Percentiles rank a stretch among this genome's conserved stretches.
Conservation (phyloP, 176 grass and related monocot species). For the Lolium rigidum region DNA sequence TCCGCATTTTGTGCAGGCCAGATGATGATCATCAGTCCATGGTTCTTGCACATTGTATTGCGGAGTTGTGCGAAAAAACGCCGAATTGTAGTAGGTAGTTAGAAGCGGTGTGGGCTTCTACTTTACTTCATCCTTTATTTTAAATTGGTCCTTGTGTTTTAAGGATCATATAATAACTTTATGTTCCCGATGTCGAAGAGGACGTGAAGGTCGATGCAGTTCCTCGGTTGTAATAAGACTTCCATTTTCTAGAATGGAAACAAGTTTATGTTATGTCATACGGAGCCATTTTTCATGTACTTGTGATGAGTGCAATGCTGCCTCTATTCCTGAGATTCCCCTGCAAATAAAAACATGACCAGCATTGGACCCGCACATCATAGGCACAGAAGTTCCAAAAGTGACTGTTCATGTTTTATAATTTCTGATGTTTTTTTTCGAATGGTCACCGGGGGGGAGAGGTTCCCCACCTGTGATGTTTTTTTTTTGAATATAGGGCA, state of each 20-base stretch:
- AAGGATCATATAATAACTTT: not conserved
- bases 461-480: too few relatives aligned
- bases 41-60: constrained; percentile 22
- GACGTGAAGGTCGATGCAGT: not conserved
- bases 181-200: not conserved
- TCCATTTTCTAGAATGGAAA: not conserved
- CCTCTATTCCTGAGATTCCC: not conserved
- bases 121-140: not conserved
- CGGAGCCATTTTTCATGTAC: not conserved
- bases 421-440: constrained; percentile 10
- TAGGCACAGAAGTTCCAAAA: not conserved
- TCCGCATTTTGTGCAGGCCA: not conserved
- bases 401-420: constrained; percentile 18
- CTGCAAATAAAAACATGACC: not conserved
- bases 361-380: too few relatives aligned
- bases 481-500: too few relatives aligned
- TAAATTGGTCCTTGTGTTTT: not conserved
- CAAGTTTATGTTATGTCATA: not conserved
- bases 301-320: not conserved
- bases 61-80: not conserved
- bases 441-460: too few relatives aligned
- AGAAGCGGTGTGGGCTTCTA: constrained; percentile 1
- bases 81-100: constrained; percentile 24
- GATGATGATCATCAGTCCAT: not conserved
- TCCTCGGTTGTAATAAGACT: not conserved